Evolutionary conservation across 768 basidiomycete genomes (phyloP).

Genomic region (Holtermanniella nyarrowii): DNA sequence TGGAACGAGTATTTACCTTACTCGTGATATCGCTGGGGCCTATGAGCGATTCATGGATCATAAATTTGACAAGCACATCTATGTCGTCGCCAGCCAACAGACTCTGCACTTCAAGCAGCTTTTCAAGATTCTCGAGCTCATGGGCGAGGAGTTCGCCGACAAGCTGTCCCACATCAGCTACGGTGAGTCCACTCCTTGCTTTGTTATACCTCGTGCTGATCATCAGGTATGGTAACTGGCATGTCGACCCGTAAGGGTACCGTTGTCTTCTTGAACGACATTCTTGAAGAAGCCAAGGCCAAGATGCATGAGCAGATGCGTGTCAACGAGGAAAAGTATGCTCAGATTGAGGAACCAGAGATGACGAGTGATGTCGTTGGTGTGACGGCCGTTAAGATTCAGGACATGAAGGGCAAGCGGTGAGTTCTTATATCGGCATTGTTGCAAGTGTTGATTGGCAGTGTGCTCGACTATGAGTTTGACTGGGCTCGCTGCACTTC

Average conservation of each 20-base stretch:
- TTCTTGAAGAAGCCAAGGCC: constrained; percentile 60
- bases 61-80: constrained; percentile 85
- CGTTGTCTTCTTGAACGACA: constrained; percentile 88
- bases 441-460: constrained; percentile 34
- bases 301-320: constrained; percentile 97
- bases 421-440: constrained; percentile 40
- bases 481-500: constrained; percentile 89
- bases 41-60: constrained; percentile 86
- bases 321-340: constrained; percentile 87
- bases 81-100: constrained; percentile 63
- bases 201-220: constrained; percentile 45
- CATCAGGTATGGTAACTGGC: constrained; percentile 62
- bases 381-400: constrained; percentile 92
- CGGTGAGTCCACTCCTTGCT: constrained; percentile 11
- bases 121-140: constrained; percentile 83
- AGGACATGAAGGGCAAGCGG: constrained; percentile 93
- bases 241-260: constrained; percentile 84
- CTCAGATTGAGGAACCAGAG: constrained; percentile 76
- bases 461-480: constrained; percentile 93
- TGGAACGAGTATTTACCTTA: constrained; percentile 86
- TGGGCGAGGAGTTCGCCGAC: constrained; percentile 80
- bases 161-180: constrained; percentile 71
- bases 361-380: constrained; percentile 69
- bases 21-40: constrained; percentile 89
- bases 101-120: constrained; percentile 83